A percentile compares a stretch with the other conserved stretches of the same genome.
These are phyloP conservation scores for Apiospora hydei DNA, from an alignment of 2,329 filamentous ascomycete species.

Conservation along the genomic window DNA sequence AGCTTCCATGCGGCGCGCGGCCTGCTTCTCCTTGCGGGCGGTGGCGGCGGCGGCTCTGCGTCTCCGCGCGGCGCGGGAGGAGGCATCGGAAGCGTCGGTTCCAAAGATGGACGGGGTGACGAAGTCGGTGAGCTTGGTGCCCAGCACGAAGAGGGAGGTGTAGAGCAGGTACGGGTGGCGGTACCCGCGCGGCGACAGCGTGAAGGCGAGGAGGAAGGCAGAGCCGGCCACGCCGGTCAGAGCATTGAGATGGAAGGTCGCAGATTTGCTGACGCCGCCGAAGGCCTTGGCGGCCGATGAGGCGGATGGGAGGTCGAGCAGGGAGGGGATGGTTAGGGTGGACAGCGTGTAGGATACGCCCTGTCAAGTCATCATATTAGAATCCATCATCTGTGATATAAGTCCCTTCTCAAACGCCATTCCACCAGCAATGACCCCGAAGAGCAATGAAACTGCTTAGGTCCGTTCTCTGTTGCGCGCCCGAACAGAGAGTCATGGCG, in stretches of 20 bases:
- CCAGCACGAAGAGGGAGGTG: slow-evolving; percentile 73
- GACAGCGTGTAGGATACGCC: slow-evolving; percentile 88
- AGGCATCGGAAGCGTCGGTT: slow-evolving; percentile 37
- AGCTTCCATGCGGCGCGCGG: slow-evolving; percentile 65
- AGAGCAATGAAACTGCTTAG: neutral
- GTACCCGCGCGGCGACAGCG: slow-evolving; percentile 74
- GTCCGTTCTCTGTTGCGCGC: neutral
- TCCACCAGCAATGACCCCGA: neutral
- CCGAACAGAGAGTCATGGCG: slow-evolving; percentile 13
- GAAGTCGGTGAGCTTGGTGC: slow-evolving; percentile 63
- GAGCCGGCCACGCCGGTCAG: slow-evolving; percentile 74
- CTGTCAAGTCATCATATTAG: slow-evolving; percentile 54
- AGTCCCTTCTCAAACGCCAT: neutral
- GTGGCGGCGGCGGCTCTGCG: slow-evolving; percentile 41
- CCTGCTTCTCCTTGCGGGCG: slow-evolving; percentile 39
- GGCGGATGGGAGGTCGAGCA: slow-evolving; percentile 82
- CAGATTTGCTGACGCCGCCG: slow-evolving; percentile 67
- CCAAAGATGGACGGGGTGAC: slow-evolving; percentile 54
- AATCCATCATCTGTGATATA: neutral
- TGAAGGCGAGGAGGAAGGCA: slow-evolving; percentile 79
- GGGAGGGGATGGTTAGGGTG: slow-evolving; percentile 77
- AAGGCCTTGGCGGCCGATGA: slow-evolving; percentile 74
- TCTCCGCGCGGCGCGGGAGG: slow-evolving; percentile 33
- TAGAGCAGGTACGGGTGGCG: slow-evolving; percentile 92
- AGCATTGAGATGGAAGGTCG: slow-evolving; percentile 69